phyloP scores from a whole-genome alignment of 129 eudicot genomes.

The carrot (Daucus carota) region DNA sequence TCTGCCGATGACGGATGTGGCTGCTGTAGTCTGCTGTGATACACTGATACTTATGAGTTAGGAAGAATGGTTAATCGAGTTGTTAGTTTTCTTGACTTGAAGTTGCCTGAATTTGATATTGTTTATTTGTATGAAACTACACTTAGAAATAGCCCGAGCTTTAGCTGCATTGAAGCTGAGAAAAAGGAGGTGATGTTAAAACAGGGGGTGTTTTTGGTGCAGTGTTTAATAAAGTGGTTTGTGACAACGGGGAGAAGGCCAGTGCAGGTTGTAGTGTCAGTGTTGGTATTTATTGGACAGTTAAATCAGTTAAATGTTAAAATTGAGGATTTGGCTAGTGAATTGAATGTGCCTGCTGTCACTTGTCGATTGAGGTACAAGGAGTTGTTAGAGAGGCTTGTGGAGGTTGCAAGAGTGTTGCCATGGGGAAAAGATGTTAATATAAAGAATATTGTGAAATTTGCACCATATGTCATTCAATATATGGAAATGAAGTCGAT shows the following conservation, averaged over 20 bases:
- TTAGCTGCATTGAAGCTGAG: constrained; percentile 24
- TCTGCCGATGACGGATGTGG: constrained; percentile 48
- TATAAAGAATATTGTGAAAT: constrained; percentile 57
- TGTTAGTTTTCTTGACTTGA: constrained; percentile 37
- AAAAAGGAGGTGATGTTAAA: constrained; percentile 36
- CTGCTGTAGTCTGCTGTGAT: constrained; percentile 41
- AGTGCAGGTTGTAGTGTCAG: constrained; percentile 60
- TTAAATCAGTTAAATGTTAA: constrained; percentile 41
- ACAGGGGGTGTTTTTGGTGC: constrained; percentile 79
- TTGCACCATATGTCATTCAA: constrained; percentile 55
- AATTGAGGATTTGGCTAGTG: constrained; percentile 57
- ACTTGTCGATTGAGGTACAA: constrained; percentile 64
- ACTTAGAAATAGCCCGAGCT: constrained; percentile 30
- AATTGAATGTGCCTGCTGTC: constrained; percentile 37
- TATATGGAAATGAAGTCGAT: constrained; percentile 74
- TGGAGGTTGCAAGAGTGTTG: constrained; percentile 52
- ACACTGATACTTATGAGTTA: constrained; percentile 39
- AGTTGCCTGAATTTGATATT: constrained; percentile 62
- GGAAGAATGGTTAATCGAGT: constrained; percentile 75
- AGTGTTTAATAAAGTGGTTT: constrained; percentile 79
- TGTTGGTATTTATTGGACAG: constrained; percentile 46
- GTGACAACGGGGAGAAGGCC: constrained; percentile 80
- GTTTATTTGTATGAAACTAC: constrained; percentile 38
- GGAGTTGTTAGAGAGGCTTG: constrained; percentile 55
- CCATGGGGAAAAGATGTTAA: constrained; percentile 86